phyloP scores from a whole-genome alignment of 2,329 filamentous ascomycete genomes.

The Herpotrichia juniperi region DNA sequence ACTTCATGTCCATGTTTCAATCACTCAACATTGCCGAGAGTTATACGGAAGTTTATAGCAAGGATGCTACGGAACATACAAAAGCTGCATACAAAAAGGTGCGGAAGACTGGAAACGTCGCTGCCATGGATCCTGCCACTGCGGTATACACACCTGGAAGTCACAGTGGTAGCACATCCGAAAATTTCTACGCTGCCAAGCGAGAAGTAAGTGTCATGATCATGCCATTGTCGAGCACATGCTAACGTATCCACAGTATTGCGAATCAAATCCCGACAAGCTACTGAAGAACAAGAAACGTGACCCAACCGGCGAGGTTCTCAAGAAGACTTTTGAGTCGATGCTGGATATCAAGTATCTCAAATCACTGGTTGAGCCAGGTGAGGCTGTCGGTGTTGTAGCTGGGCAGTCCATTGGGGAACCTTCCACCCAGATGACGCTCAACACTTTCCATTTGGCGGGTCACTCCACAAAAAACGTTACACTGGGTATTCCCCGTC shows the following conservation, averaged over 20 bases:
- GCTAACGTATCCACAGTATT: constrained; percentile 61
- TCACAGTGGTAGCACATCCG: constrained; percentile 84
- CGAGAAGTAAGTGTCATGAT: constrained; percentile 55
- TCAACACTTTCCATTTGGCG: constrained; percentile 99
- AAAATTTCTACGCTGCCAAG: constrained; percentile 77
- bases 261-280: constrained; percentile 73
- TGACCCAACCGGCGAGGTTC: constrained; percentile 54
- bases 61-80: constrained; percentile 67
- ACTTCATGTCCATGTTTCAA: constrained; percentile 79
- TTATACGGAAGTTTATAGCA: constrained; percentile 64
- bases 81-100: constrained; percentile 78
- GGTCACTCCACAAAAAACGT: constrained; percentile 99
- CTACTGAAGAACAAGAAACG: constrained; percentile 67
- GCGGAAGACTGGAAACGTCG: constrained; percentile 72
- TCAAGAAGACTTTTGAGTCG: constrained; percentile 74
- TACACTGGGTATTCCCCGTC: constrained; percentile 94
- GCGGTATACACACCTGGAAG: constrained; percentile 76
- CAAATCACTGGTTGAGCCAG: constrained; percentile 88
- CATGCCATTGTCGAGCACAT: background rate
- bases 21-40: constrained; percentile 71
- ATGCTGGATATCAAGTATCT: constrained; percentile 93
- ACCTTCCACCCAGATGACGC: constrained; percentile 97
- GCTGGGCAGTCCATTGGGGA: constrained; percentile 97
- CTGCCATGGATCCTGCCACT: constrained; percentile 76
- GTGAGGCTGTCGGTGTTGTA: constrained; percentile 95